phyloP scores from a whole-genome alignment of 345 rosid species.

The Sonneratia alba region DNA sequence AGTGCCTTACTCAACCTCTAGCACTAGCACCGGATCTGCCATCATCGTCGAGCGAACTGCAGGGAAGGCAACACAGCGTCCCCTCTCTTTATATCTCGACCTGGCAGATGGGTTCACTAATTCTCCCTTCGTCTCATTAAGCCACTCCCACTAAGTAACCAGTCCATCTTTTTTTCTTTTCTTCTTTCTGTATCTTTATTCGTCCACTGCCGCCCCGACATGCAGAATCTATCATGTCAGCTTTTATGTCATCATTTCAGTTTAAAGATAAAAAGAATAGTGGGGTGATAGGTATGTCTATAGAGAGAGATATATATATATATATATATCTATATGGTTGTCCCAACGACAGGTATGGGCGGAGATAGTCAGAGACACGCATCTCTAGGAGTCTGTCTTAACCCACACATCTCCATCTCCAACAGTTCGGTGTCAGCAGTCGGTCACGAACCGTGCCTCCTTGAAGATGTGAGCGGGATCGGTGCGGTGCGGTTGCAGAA shows the following conservation, averaged over 20 bases:
- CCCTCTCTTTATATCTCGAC: not conserved
- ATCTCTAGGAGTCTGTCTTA: not conserved
- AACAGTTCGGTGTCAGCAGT: not conserved
- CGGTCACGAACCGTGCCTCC: not conserved
- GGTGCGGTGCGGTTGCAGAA: constrained; percentile 1
- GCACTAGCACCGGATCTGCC: too few relatives aligned
- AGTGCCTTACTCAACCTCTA: too few relatives aligned
- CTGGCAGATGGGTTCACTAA: not conserved
- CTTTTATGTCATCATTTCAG: too few relatives aligned
- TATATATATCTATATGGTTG: too few relatives aligned
- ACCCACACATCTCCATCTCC: not conserved
- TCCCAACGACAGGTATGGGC: too few relatives aligned
- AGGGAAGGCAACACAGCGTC: too few relatives aligned
- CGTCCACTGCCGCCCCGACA: not conserved
- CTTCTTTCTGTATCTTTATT: not conserved
- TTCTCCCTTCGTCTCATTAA: not conserved
- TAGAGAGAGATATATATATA: too few relatives aligned
- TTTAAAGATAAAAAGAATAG: too few relatives aligned
- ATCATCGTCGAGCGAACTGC: too few relatives aligned
- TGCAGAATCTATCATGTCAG: too few relatives aligned
- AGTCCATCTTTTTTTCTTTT: not conserved
- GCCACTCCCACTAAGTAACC: not conserved
- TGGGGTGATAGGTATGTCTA: too few relatives aligned
- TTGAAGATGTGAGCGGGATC: not conserved
- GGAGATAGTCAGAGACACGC: too few relatives aligned